Percentiles rank a stretch among this genome's conserved stretches.
phyloP scores from a whole-genome alignment of 2,329 filamentous ascomycete species.

The Colletotrichum sp. region DNA sequence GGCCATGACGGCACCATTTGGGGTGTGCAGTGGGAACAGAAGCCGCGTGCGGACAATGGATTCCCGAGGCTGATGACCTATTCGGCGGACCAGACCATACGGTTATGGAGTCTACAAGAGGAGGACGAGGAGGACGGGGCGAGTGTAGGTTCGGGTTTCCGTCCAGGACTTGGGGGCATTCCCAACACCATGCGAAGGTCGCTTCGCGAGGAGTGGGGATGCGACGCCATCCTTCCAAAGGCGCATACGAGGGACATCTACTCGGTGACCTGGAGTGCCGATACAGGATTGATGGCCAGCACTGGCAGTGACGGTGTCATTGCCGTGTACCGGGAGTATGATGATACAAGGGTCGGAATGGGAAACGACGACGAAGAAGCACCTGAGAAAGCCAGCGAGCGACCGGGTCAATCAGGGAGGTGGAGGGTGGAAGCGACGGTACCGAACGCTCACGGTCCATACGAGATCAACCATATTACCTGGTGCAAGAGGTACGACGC shows the following conservation, averaged over 20 bases:
- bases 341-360: not conserved
- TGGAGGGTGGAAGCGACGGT: slow-evolving; percentile 78
- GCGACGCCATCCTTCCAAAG: slow-evolving; percentile 76
- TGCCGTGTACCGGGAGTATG: slow-evolving; percentile 75
- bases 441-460: slow-evolving; percentile 83
- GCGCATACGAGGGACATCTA: slow-evolving; percentile 85
- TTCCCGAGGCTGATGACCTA: slow-evolving; percentile 77
- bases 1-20: slow-evolving; percentile 90
- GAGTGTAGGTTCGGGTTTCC: slow-evolving; percentile 32
- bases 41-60: slow-evolving; percentile 37
- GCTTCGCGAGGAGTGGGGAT: slow-evolving; percentile 82
- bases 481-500: slow-evolving; percentile 85
- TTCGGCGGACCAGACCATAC: slow-evolving; percentile 81
- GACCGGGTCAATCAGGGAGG: slow-evolving; percentile 31
- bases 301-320: slow-evolving; percentile 86
- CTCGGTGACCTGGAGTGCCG: slow-evolving; percentile 81
- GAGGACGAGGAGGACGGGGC: slow-evolving; percentile 49
- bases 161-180: slow-evolving; percentile 61
- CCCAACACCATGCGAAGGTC: slow-evolving; percentile 88
- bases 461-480: slow-evolving; percentile 89
- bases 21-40: slow-evolving; percentile 76
- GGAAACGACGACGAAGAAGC: slow-evolving; percentile 22
- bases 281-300: slow-evolving; percentile 80
- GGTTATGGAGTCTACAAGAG: slow-evolving; percentile 75
- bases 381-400: slow-evolving; percentile 4